Evolutionary conservation across 192 early-diverging fungal genomes (phyloP), one percentile per base, ranked within the genome.

Genomic region (Haplosporangium gracile): DNA sequence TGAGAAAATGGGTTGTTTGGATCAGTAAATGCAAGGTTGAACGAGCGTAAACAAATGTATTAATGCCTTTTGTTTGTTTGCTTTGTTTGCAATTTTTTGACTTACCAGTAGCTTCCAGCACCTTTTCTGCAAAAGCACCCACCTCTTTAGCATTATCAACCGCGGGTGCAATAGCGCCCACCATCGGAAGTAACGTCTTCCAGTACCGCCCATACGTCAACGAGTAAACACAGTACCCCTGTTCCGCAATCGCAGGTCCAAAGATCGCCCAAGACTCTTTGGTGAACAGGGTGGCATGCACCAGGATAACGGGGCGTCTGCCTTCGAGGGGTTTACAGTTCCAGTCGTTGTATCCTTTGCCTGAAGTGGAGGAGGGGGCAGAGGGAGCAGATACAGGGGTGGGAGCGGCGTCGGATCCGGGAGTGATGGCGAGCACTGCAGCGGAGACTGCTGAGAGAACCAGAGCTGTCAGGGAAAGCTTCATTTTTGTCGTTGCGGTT

Each of bases 271-370:
- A 70, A 2, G 69, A 70, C 2, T 38, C 69, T 6, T 70, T 70
- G 36, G 69, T 70, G 20, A 70, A 42, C 22, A 42, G 9, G 7
- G 69, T 70, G 6, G 38, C 69, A 8, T 70, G 69, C 20, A 70
- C 84, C 63, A 86, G 63, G 53, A 86, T 32, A 22, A 86, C 15
- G 29, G 84, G 70, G 20, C 45, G 69, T 9, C 26, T 8, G 51
- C 76, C 24, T 0, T 24, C 38, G 3, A 75, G 77, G 26, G 84
- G 84, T 72, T 78, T 78, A 72, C 84, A 86, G 36, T 34, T 43
- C 84, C 84, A 86, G 39, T 86, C 75, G 38, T 86, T 86, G 32
- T 78, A 53, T 22, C 84, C 84, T 32, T 24, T n/a, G 60, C 26
- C 13, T 65, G 60, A 65, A 8, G 60, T 29, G 0, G 57, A 10